Conservation (phyloP, 176 grass and related monocot species). For the Hordeum vulgare region MorexV3_pseudomolecules_assembly NC_058520.1:530018966-530019465, state of each 20-base stretch:
- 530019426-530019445: not conserved
- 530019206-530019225: not conserved
- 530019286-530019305: constrained; percentile 25
- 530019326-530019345: constrained; percentile 37
- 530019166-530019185: not conserved
- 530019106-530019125: constrained; percentile 19
- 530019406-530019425: not conserved
- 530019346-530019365: not conserved
- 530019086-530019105: not conserved
- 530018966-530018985: constrained; percentile 92
- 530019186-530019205: not conserved
- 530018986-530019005: not conserved
- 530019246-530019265: not conserved
- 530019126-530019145: constrained; percentile 35
- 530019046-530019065: not conserved
- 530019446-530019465: not conserved
- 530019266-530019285: too few relatives aligned
- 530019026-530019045: constrained; percentile 37
- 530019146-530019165: not conserved
- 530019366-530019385: not conserved
- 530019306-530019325: constrained; percentile 29
- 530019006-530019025: not conserved
- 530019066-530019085: constrained; percentile 9
- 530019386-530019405: not conserved
- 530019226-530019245: constrained; percentile 7